Percentiles rank a stretch among this genome's conserved stretches.
Evolutionary conservation across 345 rosid genomes (phyloP).

Genomic region (Salix viminalis): DNA sequence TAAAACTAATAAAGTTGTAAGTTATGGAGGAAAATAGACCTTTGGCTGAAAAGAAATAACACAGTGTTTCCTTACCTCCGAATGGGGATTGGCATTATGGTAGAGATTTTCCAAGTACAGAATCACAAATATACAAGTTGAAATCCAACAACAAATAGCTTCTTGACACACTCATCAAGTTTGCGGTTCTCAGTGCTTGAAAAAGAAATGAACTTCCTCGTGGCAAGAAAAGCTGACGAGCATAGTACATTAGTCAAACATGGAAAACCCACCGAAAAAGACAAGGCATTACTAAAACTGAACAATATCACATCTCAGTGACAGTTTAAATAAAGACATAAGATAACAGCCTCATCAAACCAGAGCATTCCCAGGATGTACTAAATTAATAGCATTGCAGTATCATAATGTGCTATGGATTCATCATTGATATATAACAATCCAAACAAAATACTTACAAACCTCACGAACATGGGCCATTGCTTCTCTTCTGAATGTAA

Average conservation of each 20-base stretch:
- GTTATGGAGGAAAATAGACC: not conserved
- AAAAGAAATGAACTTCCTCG: constrained; percentile 11
- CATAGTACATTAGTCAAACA: not conserved
- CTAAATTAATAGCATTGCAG: not conserved
- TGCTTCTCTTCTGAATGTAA: not conserved
- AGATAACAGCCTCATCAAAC: not conserved
- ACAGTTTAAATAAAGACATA: not conserved
- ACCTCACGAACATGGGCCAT: not conserved
- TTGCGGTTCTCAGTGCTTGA: constrained; percentile 8
- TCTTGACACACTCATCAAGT: constrained; percentile 27
- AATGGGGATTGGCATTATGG: constrained; percentile 28
- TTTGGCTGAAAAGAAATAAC: not conserved
- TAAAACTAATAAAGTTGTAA: not conserved
- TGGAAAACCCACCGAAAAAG: not conserved
- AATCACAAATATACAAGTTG: constrained; percentile 16
- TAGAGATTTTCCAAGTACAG: constrained; percentile 18
- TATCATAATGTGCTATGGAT: not conserved
- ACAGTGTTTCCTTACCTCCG: constrained; percentile 34
- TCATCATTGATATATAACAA: not conserved
- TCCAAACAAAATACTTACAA: not conserved
- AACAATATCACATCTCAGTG: not conserved
- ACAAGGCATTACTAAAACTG: not conserved
- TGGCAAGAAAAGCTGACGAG: constrained; percentile 6
- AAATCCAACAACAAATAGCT: constrained; percentile 18
- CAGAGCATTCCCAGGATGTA: not conserved